Evolutionary conservation across 2,329 filamentous ascomycete genomes (phyloP).

Genomic region (Epichloe typhina): DNA sequence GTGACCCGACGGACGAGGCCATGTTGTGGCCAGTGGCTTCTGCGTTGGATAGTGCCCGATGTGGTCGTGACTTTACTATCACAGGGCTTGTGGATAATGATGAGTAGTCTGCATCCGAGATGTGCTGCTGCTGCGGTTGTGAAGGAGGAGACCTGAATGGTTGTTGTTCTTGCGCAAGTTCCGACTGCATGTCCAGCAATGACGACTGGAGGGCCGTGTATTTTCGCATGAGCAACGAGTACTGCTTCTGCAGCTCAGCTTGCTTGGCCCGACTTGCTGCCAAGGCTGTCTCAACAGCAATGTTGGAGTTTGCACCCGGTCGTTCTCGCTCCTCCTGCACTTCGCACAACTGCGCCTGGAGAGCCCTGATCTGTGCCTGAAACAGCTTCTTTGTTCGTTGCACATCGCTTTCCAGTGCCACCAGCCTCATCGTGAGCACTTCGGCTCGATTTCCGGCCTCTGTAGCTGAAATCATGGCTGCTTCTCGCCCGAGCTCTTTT

Average conservation of each 20-base stretch:
- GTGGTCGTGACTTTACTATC: conserved; percentile 22
- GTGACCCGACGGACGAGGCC: conserved; percentile 27
- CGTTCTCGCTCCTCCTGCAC: conserved; percentile 17
- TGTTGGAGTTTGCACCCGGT: conserved; percentile 18
- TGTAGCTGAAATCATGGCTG: conserved; percentile 42
- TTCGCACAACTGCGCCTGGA: conserved; percentile 33
- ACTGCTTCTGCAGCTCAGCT: conserved; percentile 38
- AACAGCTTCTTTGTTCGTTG: conserved; percentile 30
- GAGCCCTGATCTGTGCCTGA: conserved; percentile 32
- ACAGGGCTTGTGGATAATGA: conserved; percentile 26
- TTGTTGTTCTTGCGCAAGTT: conserved; percentile 3
- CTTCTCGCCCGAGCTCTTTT: conserved; percentile 44
- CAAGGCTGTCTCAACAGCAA: conserved; percentile 30
- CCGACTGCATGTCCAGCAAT: conserved; percentile 33
- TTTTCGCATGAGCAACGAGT: conserved; percentile 35
- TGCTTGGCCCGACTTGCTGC: conserved; percentile 41
- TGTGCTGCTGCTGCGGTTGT: not conserved
- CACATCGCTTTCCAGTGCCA: conserved; percentile 34
- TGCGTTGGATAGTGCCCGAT: conserved; percentile 31
- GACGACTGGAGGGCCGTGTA: conserved; percentile 39
- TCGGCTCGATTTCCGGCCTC: conserved; percentile 46
- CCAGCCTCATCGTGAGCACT: conserved; percentile 44
- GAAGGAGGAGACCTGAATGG: not conserved
- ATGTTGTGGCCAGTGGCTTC: conserved; percentile 30
- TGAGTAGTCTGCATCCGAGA: conserved; percentile 20